phyloP scores from a whole-genome alignment of 129 eudicot species.

The Chrysanthemum lavandulifolium region DNA sequence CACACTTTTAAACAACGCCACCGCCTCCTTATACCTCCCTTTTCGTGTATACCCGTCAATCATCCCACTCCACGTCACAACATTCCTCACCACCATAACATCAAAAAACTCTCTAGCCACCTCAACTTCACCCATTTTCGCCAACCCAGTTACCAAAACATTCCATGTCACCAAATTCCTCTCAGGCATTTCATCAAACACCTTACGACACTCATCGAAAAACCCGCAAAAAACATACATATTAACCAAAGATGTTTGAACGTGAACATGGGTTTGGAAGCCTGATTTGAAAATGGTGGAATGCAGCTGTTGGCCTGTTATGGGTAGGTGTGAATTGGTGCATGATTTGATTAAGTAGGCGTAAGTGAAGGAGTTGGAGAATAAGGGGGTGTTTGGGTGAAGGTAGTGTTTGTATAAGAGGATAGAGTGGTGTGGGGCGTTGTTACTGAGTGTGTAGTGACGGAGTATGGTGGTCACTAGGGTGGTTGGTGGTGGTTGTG shows the following conservation, averaged over 20 bases:
- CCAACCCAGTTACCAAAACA: slow-evolving; percentile 39
- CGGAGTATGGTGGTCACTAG: slow-evolving; percentile 35
- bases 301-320: slow-evolving; percentile 34
- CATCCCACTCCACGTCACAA: slow-evolving; percentile 55
- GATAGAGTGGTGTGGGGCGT: slow-evolving; percentile 23
- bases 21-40: slow-evolving; percentile 31
- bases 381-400: slow-evolving; percentile 17
- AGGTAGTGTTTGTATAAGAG: slow-evolving; percentile 32
- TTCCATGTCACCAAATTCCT: slow-evolving; percentile 50
- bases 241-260: slow-evolving; percentile 46
- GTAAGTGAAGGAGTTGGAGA: slow-evolving; percentile 12
- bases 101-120: slow-evolving; percentile 38
- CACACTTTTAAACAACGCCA: slow-evolving; percentile 38
- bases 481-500: slow-evolving; percentile 19
- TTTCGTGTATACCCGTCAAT: slow-evolving; percentile 47
- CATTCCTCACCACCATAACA: slow-evolving; percentile 36
- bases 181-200: slow-evolving; percentile 48
- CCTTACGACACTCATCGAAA: slow-evolving; percentile 27
- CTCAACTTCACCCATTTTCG: slow-evolving; percentile 29
- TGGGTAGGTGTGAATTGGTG: slow-evolving; percentile 31
- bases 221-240: slow-evolving; percentile 40
- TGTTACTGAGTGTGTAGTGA: slow-evolving; percentile 27
- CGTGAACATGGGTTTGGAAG: slow-evolving; percentile 34
- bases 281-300: slow-evolving; percentile 35
- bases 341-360: slow-evolving; percentile 36